phyloP scores from a whole-genome alignment of 1,284 basidiomycete species.

The Ceratobasidium sp. region DNA sequence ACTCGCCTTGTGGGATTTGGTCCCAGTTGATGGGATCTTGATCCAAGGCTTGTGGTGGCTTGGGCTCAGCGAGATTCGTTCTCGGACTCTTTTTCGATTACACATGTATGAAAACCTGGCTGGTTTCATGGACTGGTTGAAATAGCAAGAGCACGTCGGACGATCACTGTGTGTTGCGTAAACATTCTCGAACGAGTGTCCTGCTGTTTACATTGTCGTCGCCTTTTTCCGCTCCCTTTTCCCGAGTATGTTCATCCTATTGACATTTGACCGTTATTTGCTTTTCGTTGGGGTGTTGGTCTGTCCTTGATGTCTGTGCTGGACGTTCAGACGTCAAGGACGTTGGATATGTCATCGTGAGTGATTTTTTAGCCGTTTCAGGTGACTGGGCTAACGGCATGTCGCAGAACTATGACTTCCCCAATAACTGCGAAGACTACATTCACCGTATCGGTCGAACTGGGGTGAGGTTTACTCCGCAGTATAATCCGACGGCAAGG shows the following conservation, averaged over 20 bases:
- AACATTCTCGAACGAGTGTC: too few species aligned
- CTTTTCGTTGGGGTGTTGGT: constrained; percentile 35
- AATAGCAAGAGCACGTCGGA: constrained; percentile 16
- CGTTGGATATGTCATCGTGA: constrained; percentile 88
- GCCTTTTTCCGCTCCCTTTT: not conserved
- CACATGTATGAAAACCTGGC: constrained; percentile 37
- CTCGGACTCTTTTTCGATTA: constrained; percentile 38
- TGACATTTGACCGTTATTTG: constrained; percentile 28
- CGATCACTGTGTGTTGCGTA: too few species aligned
- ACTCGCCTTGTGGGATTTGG: constrained; percentile 5
- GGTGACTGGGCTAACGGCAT: constrained; percentile 45
- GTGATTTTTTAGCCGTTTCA: constrained; percentile 50
- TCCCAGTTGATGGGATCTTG: constrained; percentile 27
- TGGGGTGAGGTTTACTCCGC: constrained; percentile 61
- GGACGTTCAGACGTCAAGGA: constrained; percentile 85
- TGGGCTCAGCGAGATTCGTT: constrained; percentile 39
- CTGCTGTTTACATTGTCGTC: not conserved
- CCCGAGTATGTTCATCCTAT: constrained; percentile 27
- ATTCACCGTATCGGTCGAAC: constrained; percentile 93
- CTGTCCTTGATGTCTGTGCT: constrained; percentile 53
- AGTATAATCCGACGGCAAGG: constrained; percentile 2
- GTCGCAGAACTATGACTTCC: constrained; percentile 91
- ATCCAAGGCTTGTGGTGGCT: constrained; percentile 12
- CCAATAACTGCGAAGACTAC: constrained; percentile 95
- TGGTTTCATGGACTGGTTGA: constrained; percentile 35